Evolutionary conservation across 1,284 basidiomycete species (phyloP), one percentile per base, ranked within the genome.

Genomic region (Athelia psychrophila): DNA sequence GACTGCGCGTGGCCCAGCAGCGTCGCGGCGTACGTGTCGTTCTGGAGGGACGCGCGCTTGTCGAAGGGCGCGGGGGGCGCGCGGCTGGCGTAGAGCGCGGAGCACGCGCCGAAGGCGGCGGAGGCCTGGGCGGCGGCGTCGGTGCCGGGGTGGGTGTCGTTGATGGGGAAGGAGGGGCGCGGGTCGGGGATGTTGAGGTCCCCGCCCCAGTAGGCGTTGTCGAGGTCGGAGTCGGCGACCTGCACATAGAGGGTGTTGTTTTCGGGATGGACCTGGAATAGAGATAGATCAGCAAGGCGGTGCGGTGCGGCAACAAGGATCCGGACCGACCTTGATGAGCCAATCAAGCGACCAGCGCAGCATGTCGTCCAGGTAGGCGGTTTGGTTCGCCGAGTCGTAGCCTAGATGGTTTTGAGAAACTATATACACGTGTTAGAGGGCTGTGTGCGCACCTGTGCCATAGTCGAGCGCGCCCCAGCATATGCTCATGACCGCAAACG

Each of bases 301-400:
- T 8, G 44, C 40, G 16, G 32, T 33, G 44, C 18, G 22, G 9
- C 25, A 49, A 19, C 24, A 30, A 4, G 48, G 27, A 32, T 42
- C 16, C 53, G 13, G 18, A 58, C 72, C 57, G 54, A 88, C 91
- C 74, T 91, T 93, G 48, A 94, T 89, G 44, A 96, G 72, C 92
- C 93, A 97, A 69, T 94, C 90, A 45, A 93, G 80, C 24, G 93
- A 89, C 90, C 91, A 95, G 53, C 94, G 83, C 45, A 95, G 69
- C 74, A 88, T 92, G 54, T 83, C 81, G 61, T 96, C 94, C 20
- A 96, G 82, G 66, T 96, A 96, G 2, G 84, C 80, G 1, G 93
- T 93, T 68, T 96, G 94, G 50, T 88, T 88, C 44, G 90, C 82
- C 44, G 83, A 59, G 54, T 92, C 89, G 64, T 93, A 96, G 3